Evolutionary conservation across 768 basidiomycete species (phyloP).

Genomic region (Phylloporus sp.): DNA sequence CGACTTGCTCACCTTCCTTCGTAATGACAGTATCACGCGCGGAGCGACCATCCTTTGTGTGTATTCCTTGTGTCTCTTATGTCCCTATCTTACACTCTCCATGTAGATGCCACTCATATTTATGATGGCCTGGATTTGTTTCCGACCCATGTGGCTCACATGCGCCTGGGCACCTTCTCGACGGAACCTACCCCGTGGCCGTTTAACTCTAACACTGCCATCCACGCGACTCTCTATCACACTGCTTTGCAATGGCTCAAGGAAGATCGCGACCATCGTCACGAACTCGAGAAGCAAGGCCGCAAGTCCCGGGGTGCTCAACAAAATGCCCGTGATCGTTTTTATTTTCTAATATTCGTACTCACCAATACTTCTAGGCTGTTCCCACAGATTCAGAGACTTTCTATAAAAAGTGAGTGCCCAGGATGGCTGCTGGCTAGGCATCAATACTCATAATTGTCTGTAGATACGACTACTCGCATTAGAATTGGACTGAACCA

Average conservation of each 20-base stretch:
- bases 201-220: constrained; percentile 31
- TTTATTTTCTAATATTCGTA: neutral
- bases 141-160: constrained; percentile 90
- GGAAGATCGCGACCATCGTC: constrained; percentile 71
- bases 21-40: constrained; percentile 71
- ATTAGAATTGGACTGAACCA: constrained; percentile 24
- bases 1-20: constrained; percentile 85
- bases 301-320: constrained; percentile 61
- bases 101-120: constrained; percentile 97
- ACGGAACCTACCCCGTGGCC: constrained; percentile 73
- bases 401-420: constrained; percentile 77
- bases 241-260: constrained; percentile 85
- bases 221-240: constrained; percentile 46
- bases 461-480: constrained; percentile 49
- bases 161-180: constrained; percentile 77
- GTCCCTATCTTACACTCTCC: constrained; percentile 2
- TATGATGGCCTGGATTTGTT: constrained; percentile 90
- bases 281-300: constrained; percentile 53
- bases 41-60: constrained; percentile 85
- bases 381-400: constrained; percentile 74
- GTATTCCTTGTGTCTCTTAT: constrained; percentile 21
- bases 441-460: constrained; percentile 3
- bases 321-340: constrained; percentile 42
- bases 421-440: neutral
- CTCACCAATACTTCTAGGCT: constrained; percentile 33